Evolutionary conservation across 1,284 basidiomycete species (phyloP).

Genomic region (Inonotus hispidus): DNA sequence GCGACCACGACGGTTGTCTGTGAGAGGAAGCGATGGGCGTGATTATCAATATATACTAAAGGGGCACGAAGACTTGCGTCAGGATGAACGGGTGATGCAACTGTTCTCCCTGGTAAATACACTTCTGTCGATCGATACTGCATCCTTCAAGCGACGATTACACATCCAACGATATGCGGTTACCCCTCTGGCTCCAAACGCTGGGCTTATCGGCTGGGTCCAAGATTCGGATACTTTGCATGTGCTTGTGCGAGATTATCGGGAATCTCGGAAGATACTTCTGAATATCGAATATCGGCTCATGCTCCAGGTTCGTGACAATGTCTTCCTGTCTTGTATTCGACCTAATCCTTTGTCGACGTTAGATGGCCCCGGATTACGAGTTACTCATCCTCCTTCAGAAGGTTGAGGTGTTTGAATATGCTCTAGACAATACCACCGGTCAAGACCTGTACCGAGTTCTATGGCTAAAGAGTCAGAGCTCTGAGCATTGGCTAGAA

Average conservation of each 20-base stretch:
- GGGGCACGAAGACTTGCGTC: constrained; percentile 98
- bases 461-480: constrained; percentile 92
- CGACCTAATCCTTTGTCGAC: background rate
- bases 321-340: background rate
- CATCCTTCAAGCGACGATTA: constrained; percentile 94
- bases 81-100: constrained; percentile 99
- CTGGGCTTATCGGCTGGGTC: constrained; percentile 94
- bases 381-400: constrained; percentile 92
- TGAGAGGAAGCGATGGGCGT: constrained; percentile 89
- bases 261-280: constrained; percentile 92
- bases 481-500: constrained; percentile 98
- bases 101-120: constrained; percentile 97
- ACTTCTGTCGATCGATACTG: constrained; percentile 86
- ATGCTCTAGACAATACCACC: constrained; percentile 97
- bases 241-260: constrained; percentile 93
- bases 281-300: constrained; percentile 98
- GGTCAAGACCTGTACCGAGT: constrained; percentile 99
- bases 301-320: constrained; percentile 77
- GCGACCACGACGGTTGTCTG: constrained; percentile 83
- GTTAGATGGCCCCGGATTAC: constrained; percentile 98
- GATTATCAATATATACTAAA: constrained; percentile 95
- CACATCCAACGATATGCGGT: constrained; percentile 94
- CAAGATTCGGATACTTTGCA: constrained; percentile 98
- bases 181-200: constrained; percentile 94
- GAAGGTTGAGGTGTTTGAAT: constrained; percentile 99